These are phyloP conservation scores for Ophiostoma ips DNA, from an alignment of 2,329 filamentous ascomycete species.

Conservation along the genomic window DNA sequence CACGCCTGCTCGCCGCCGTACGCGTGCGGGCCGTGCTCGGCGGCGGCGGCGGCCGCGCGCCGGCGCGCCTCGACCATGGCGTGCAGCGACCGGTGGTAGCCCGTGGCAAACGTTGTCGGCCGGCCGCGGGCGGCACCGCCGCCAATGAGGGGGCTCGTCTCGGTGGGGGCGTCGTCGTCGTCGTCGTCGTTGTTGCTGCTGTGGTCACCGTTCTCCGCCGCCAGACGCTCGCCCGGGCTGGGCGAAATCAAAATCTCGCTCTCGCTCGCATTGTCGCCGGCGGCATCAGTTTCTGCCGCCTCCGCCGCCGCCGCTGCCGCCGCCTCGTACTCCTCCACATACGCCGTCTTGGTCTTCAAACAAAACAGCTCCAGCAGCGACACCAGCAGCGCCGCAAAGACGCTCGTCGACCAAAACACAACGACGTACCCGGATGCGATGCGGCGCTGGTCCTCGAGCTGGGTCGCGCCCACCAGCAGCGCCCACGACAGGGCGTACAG, in stretches of 20 bases:
- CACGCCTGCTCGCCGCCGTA: constrained; percentile 71
- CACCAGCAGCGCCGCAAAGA: constrained; percentile 62
- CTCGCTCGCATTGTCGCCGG: constrained; percentile 4
- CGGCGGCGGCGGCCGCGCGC: constrained; percentile 16
- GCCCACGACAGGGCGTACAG: constrained; percentile 64
- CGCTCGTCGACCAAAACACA: constrained; percentile 62
- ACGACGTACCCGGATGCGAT: constrained; percentile 68
- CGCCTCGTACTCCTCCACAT: constrained; percentile 49
- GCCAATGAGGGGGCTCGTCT: constrained; percentile 37
- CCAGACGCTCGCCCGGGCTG: constrained; percentile 23
- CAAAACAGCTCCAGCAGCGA: constrained; percentile 69
- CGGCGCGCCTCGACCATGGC: constrained; percentile 16
- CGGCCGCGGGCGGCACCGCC: constrained; percentile 13
- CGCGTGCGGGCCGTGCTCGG: constrained; percentile 22
- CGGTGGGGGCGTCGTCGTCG: constrained; percentile 29
- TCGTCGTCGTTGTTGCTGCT: constrained; percentile 11
- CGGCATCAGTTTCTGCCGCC: not conserved
- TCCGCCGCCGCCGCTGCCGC: too few species aligned
- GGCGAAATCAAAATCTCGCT: constrained; percentile 26
- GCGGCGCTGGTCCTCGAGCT: constrained; percentile 52
- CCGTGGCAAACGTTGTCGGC: constrained; percentile 40
- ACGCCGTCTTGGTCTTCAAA: constrained; percentile 57
- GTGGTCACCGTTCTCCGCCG: constrained; percentile 14
- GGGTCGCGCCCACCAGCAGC: constrained; percentile 55
- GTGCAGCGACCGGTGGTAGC: constrained; percentile 37